phyloP scores from a whole-genome alignment of 1,284 basidiomycete species.

The Cryptococcus wingfieldii region DNA sequence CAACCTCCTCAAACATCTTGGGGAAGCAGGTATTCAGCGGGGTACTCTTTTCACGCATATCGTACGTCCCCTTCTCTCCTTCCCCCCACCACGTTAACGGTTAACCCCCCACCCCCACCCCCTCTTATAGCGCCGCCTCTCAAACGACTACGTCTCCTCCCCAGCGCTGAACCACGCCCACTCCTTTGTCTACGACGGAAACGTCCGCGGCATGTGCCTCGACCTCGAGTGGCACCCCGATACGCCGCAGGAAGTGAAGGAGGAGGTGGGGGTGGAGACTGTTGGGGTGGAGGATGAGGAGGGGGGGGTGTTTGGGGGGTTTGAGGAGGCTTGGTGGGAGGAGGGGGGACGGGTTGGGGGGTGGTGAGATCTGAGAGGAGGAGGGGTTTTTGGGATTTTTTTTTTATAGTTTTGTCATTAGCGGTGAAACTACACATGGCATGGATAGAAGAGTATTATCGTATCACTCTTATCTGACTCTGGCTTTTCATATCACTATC shows the following conservation, averaged over 20 bases:
- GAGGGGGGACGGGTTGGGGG: constrained; percentile 44
- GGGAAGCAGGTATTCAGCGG: constrained; percentile 15
- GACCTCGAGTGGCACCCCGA: constrained; percentile 37
- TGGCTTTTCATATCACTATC: no score
- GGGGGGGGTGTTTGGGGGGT: constrained; percentile 36
- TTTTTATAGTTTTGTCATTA: no score
- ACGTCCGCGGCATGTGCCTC: constrained; percentile 44
- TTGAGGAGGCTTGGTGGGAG: constrained; percentile 41
- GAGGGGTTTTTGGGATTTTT: not conserved
- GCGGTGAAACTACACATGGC: no score
- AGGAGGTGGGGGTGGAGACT: constrained; percentile 21
- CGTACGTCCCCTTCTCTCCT: constrained; percentile 14
- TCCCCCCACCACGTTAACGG: not conserved
- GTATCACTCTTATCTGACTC: no score
- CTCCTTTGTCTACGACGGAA: constrained; percentile 44
- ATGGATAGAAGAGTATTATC: not conserved
- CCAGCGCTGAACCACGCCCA: constrained; percentile 40
- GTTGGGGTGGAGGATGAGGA: constrained; percentile 27
- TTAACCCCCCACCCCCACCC: no score
- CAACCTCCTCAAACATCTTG: constrained; percentile 52
- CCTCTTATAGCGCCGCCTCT: constrained; percentile 31
- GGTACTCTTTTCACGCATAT: constrained; percentile 43
- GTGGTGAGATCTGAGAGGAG: constrained; percentile 24
- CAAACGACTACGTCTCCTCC: constrained; percentile 24
- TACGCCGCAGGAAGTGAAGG: constrained; percentile 18